phyloP scores from a whole-genome alignment of 306 rosid genomes.

The Dalbergia cochinchinensis region DNA sequence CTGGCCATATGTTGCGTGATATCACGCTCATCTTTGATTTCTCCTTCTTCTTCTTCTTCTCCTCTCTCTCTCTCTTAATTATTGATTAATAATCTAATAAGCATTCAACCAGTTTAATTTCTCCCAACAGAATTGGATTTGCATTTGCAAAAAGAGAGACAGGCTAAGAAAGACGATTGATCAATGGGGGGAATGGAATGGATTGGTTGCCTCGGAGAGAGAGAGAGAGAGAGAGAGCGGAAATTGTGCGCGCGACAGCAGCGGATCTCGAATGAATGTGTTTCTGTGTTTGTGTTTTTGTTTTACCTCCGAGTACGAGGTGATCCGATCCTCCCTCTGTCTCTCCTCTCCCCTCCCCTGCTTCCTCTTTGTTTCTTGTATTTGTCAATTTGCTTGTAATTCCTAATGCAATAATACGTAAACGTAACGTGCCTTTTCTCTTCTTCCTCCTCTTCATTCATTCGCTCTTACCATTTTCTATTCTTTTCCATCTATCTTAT shows the following conservation, averaged over 20 bases:
- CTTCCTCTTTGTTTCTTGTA: not conserved
- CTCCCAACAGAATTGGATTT: too few species aligned
- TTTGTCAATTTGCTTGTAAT: too few species aligned
- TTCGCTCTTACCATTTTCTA: not conserved
- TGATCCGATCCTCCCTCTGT: not conserved
- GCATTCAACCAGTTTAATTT: not conserved
- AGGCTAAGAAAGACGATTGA: too few species aligned
- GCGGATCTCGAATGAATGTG: too few species aligned
- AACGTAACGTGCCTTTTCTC: too few species aligned
- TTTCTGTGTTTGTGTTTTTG: not conserved
- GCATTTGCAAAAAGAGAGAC: too few species aligned
- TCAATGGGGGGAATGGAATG: too few species aligned
- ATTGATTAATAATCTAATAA: not conserved
- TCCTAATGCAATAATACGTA: too few species aligned
- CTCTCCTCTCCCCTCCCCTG: not conserved
- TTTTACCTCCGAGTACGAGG: too few species aligned
- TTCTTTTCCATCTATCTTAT: not conserved
- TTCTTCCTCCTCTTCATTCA: not conserved
- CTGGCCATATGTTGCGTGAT: conserved; percentile 78
- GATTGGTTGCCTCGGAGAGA: not conserved
- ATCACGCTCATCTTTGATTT: conserved; percentile 65
- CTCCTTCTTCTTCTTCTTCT: conserved; percentile 15
- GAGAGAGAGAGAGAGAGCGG: not conserved
- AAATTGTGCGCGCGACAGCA: too few species aligned
- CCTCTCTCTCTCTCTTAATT: not conserved